Percentiles rank a stretch among this genome's conserved stretches.
Conservation (phyloP, 163 green algal genomes). For the Scenedesmus sp. region DNA sequence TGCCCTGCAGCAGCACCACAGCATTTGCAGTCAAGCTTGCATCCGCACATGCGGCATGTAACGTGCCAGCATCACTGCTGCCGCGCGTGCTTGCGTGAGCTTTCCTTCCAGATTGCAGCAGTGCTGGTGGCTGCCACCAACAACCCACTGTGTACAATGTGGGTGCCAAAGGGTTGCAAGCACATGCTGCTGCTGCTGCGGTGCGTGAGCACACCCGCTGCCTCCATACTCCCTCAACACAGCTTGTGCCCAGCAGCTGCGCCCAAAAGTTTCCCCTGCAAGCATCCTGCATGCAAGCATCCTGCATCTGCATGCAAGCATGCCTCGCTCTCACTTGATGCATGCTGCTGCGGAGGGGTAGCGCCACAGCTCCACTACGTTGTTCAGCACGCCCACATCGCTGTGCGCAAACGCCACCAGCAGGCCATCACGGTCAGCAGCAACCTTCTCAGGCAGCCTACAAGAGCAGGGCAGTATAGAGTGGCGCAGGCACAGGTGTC, state of each 20-base stretch:
- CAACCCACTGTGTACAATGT: too few relatives aligned
- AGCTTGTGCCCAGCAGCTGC: too few relatives aligned
- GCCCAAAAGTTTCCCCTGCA: too few relatives aligned
- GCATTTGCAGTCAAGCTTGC: not conserved
- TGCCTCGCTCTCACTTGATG: conserved; percentile 57
- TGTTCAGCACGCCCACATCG: conserved; percentile 81
- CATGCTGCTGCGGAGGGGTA: conserved; percentile 76
- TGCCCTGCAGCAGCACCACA: conserved; percentile 56
- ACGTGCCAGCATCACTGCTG: not conserved
- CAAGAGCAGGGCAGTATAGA: not conserved
- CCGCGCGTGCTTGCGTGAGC: not conserved
- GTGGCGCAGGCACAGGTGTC: not conserved
- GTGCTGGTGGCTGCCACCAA: too few relatives aligned
- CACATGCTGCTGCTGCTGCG: too few relatives aligned
- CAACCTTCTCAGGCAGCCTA: conserved; percentile 81
- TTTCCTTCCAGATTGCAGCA: too few relatives aligned
- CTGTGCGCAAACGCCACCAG: conserved; percentile 80
- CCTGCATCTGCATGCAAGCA: not conserved
- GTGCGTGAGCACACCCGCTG: too few relatives aligned
- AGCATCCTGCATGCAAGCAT: not conserved
- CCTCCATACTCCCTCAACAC: too few relatives aligned
- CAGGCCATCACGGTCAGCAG: conserved; percentile 62
- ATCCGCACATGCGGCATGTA: not conserved
- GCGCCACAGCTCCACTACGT: conserved; percentile 87
- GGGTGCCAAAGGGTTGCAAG: too few relatives aligned